A percentile compares a stretch with the other conserved stretches of the same genome.
These are phyloP conservation scores for Eucalyptus albens DNA, from an alignment of 345 rosid species.

Conservation along the genomic window DNA sequence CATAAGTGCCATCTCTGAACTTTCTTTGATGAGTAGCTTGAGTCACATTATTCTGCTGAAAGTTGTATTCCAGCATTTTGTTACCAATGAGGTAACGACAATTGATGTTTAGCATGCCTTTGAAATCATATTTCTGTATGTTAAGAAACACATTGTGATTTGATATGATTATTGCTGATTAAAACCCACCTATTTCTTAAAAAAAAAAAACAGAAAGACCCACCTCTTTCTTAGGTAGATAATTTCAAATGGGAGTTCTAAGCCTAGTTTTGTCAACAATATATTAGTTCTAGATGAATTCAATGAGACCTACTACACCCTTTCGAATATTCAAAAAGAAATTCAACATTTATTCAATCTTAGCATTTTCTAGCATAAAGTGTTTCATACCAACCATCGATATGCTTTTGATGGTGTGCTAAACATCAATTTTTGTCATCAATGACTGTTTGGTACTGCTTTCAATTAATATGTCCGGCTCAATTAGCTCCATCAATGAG, in stretches of 20 bases:
- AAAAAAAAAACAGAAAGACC: not conserved
- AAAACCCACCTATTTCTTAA: not conserved
- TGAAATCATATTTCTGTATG: not conserved
- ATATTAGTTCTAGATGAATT: not conserved
- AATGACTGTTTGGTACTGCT: not conserved
- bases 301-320: not conserved
- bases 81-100: not conserved
- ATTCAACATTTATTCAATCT: not conserved
- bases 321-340: not conserved
- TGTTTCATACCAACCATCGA: not conserved
- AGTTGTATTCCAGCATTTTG: not conserved
- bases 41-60: not conserved
- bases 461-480: not conserved
- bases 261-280: not conserved
- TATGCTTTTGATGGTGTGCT: not conserved
- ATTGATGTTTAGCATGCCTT: not conserved
- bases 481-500: not conserved
- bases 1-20: not conserved
- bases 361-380: not conserved
- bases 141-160: not conserved
- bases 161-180: not conserved
- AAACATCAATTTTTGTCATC: not conserved
- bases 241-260: not conserved
- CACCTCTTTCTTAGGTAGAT: not conserved
- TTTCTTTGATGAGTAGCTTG: not conserved